Percentiles rank a stretch among this genome's conserved stretches.
phyloP scores from a whole-genome alignment of 768 basidiomycete genomes.

The Podaxis rugospora region DNA sequence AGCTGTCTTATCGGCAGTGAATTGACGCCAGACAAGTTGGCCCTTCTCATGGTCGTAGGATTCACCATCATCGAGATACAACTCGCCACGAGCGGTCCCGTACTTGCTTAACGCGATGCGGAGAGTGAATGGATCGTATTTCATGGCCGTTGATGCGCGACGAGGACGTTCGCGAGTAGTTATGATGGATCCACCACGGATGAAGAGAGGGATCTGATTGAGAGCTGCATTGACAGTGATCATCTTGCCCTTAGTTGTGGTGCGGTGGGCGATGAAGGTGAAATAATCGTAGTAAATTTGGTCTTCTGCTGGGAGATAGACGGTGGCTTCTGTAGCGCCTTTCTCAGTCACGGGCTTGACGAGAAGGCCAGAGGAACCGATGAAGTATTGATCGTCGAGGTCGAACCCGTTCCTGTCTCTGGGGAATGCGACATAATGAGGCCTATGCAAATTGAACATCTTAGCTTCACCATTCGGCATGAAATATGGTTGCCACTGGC shows the following conservation, averaged over 20 bases:
- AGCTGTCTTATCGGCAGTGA: slow-evolving; percentile 48
- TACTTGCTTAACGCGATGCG: slow-evolving; percentile 70
- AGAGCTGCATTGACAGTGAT: slow-evolving; percentile 80
- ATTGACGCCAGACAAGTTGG: slow-evolving; percentile 79
- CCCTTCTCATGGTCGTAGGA: slow-evolving; percentile 73
- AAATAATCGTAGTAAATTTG: slow-evolving; percentile 97
- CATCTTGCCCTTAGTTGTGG: slow-evolving; percentile 56
- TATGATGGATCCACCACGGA: slow-evolving; percentile 89
- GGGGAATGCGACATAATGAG: slow-evolving; percentile 95
- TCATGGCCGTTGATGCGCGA: slow-evolving; percentile 83
- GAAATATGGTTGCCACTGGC: slow-evolving; percentile 11
- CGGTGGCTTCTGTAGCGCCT: slow-evolving; percentile 59
- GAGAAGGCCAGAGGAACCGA: slow-evolving; percentile 84
- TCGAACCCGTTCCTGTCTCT: slow-evolving; percentile 80
- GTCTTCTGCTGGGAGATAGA: slow-evolving; percentile 81
- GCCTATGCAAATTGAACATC: slow-evolving; percentile 41
- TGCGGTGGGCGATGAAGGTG: slow-evolving; percentile 61
- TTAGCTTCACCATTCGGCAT: not conserved
- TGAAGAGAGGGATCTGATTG: slow-evolving; percentile 75
- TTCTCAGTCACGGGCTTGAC: slow-evolving; percentile 86
- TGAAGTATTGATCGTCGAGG: slow-evolving; percentile 92
- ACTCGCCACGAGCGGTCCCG: slow-evolving; percentile 65
- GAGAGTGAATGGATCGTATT: slow-evolving; percentile 88
- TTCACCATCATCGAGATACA: slow-evolving; percentile 95
- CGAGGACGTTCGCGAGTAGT: slow-evolving; percentile 85